Evolutionary conservation across 2,329 filamentous ascomycete species (phyloP).

Genomic region (Dactylellina parvicollis): DNA sequence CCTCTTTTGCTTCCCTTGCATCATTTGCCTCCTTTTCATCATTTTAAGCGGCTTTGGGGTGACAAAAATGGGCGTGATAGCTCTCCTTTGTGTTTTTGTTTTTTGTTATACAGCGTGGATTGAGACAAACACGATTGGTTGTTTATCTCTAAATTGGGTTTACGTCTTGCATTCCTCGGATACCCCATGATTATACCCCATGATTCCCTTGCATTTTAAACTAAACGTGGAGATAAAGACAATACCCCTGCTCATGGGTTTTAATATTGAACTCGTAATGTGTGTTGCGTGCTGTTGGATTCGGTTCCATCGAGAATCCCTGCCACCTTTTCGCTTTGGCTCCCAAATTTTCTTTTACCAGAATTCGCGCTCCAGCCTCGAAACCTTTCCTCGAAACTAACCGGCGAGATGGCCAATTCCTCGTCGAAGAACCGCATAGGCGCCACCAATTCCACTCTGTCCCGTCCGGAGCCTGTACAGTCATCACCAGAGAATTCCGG

Average conservation of each 20-base stretch:
- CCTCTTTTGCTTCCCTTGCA: conserved; percentile 32
- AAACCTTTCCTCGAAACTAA: not conserved
- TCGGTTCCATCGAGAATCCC: conserved; percentile 23
- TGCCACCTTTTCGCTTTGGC: conserved; percentile 16
- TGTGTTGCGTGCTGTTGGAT: not conserved
- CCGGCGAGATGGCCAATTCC: conserved; percentile 31
- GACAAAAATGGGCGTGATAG: too few relatives aligned
- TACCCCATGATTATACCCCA: too few relatives aligned
- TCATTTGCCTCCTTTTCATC: conserved; percentile 2
- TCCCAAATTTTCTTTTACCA: conserved; percentile 27
- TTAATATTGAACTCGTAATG: not conserved
- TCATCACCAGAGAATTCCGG: conserved; percentile 1
- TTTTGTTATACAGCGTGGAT: too few relatives aligned
- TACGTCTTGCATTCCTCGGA: too few relatives aligned
- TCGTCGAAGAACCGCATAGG: conserved; percentile 33
- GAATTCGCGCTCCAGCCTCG: conserved; percentile 17
- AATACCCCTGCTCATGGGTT: not conserved
- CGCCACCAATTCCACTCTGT: conserved; percentile 6
- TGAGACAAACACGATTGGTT: too few relatives aligned
- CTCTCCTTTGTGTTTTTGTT: too few relatives aligned
- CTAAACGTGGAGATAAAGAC: too few relatives aligned
- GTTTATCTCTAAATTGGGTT: too few relatives aligned
- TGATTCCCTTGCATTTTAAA: too few relatives aligned
- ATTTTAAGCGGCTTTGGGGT: too few relatives aligned
- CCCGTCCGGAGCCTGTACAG: not conserved